Evolutionary conservation across 2,329 filamentous ascomycete genomes (phyloP).

Genomic region (Colletotrichum simmondsii): DNA sequence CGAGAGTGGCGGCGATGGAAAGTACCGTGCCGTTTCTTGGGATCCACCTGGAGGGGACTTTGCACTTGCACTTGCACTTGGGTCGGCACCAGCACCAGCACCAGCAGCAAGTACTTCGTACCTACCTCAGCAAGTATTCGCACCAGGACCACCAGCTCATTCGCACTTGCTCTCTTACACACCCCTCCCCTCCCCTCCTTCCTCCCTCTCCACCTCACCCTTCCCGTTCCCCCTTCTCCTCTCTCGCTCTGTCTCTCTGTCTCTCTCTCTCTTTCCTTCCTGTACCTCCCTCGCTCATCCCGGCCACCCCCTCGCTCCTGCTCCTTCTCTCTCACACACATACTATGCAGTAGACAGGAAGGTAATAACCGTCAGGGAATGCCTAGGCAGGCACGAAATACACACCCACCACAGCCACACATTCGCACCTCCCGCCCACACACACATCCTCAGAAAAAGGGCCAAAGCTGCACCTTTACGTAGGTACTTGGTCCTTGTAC

Average conservation of each 20-base stretch:
- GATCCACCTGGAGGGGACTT: neutral
- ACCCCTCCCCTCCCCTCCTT: neutral
- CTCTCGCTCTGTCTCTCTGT: neutral
- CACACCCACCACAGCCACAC: too few relatives aligned
- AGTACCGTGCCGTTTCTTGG: neutral
- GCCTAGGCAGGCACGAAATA: too few relatives aligned
- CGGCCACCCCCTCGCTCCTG: neutral
- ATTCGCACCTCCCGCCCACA: neutral
- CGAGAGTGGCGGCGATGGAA: neutral
- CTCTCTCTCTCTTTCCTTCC: neutral
- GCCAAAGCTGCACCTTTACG: slow-evolving; percentile 4
- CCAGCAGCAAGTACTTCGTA: neutral
- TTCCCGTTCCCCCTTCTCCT: neutral
- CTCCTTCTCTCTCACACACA: neutral
- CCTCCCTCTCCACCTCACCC: neutral
- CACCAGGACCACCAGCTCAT: neutral
- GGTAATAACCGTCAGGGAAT: too few relatives aligned
- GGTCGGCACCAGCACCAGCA: neutral
- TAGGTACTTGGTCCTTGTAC: neutral
- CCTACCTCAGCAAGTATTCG: neutral
- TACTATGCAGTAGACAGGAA: neutral
- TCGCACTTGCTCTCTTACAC: slow-evolving; percentile 1
- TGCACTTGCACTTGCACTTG: neutral
- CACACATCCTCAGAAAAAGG: neutral
- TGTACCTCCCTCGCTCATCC: neutral